Conservation (phyloP, 352 stramenopile genomes). For the Phytophthora pseudosyringae region DNA sequence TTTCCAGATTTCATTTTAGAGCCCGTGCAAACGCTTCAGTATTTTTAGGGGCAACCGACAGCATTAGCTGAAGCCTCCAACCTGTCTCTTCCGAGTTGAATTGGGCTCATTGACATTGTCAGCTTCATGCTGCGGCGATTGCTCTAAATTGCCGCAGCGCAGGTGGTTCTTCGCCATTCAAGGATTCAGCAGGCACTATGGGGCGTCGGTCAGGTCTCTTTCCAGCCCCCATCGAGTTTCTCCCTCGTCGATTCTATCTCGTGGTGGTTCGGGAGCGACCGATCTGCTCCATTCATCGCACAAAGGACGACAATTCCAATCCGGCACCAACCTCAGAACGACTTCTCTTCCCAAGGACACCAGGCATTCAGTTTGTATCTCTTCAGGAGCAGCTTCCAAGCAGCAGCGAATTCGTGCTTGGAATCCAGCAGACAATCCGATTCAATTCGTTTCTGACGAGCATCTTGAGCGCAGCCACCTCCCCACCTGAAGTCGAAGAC, state of each 20-base stretch:
- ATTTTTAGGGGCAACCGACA: constrained; percentile 40
- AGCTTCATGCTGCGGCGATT: constrained; percentile 27
- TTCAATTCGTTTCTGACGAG: constrained; percentile 62
- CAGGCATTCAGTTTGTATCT: constrained; percentile 53
- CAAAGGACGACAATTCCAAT: neutral
- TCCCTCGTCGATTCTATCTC: constrained; percentile 60
- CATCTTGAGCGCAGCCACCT: constrained; percentile 20
- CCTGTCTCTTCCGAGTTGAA: neutral
- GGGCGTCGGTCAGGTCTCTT: constrained; percentile 48
- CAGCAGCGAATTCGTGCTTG: constrained; percentile 32
- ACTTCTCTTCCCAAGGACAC: constrained; percentile 37
- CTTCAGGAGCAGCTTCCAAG: constrained; percentile 43
- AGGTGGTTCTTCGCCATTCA: constrained; percentile 6
- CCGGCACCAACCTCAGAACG: constrained; percentile 6
- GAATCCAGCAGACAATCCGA: constrained; percentile 46
- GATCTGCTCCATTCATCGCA: constrained; percentile 17
- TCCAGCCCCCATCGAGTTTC: constrained; percentile 63
- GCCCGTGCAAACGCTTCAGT: constrained; percentile 5
- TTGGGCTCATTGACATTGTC: constrained; percentile 18
- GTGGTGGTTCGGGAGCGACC: constrained; percentile 50
- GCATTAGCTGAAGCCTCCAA: constrained; percentile 8
- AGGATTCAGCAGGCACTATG: constrained; percentile 39
- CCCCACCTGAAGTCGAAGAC: neutral
- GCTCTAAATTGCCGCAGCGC: constrained; percentile 12
- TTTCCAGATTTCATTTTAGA: constrained; percentile 23